Base-by-base conservation (phyloP, 2,329 filamentous ascomycete genomes). In the Fusarium coffeatum region DNA sequence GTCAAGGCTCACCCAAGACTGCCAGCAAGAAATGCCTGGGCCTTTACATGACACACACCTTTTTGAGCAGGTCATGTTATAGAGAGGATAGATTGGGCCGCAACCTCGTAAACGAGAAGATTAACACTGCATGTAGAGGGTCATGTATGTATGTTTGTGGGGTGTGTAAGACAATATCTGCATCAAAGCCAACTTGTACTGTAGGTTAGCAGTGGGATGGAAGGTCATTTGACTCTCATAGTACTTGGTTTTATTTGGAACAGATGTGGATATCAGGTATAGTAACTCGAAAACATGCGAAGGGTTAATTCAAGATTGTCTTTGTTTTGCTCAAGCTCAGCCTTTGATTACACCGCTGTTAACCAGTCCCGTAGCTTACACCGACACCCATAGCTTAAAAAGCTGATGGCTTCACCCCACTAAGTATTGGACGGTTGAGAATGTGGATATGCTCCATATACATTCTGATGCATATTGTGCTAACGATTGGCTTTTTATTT, bases 11-110 rank as follows among this genome's bases (percentile, higher is more conserved):
- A 61, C 53, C 57, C 37, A 41, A 48, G 58, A 59, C 59, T 11
- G 56, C 57, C 59, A 41, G 45, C 55, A 71, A 67, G 56, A 57
- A 60, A 48, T 65, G 49, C 57, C 45, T 66, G 28, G 28, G 51
- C 53, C 51, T 61, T 61, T 60, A 46, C 34, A 68, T 53, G 48
- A 46, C 54, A 62, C 64, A 58, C 49, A 41, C n/a, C 34, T 43
- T 64, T 48, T 47, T 13, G 28, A 43, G 30, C 28, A 54, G 40
- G 42, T 27, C 23, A 32, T 25, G 60, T 55, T 42, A 41, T 22
- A 25, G 34, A 22, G 27, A 34, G 48, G n/a, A 46, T 27, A 27
- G 42, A 51, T 61, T 61, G 41, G 63, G 59, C 45, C n/a, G 51
- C 51, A 45, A 45, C 28, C 32, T 45, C 32, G 23, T 68, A 58